These are phyloP conservation scores for Puccinia novopanici DNA, from an alignment of 1,284 basidiomycete species.

Conservation along the genomic window DNA sequence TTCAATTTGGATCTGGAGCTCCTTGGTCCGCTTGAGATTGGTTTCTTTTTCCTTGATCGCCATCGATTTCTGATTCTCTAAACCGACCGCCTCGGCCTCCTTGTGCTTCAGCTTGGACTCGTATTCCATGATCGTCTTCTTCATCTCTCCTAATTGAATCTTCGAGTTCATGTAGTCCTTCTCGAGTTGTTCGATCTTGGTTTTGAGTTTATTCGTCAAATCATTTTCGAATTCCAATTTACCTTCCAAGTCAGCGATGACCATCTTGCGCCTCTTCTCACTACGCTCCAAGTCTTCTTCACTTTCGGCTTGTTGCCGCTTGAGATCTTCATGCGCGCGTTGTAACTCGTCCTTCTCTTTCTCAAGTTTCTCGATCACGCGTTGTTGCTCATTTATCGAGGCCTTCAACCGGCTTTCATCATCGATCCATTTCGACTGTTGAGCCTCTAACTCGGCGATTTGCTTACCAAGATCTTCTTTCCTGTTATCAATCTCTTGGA, in stretches of 20 bases:
- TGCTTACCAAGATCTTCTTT: conserved; percentile 53
- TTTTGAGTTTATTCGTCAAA: conserved; percentile 59
- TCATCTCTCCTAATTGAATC: conserved; percentile 75
- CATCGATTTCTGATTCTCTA: conserved; percentile 67
- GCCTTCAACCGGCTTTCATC: conserved; percentile 50
- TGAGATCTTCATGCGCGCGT: conserved; percentile 69
- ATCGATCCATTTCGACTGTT: conserved; percentile 50
- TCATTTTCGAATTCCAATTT: conserved; percentile 71
- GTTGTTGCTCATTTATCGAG: conserved; percentile 51
- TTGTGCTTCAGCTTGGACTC: conserved; percentile 76
- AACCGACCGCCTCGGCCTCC: conserved; percentile 70
- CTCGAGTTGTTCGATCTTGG: conserved; percentile 43
- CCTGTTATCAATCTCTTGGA: conserved; percentile 42
- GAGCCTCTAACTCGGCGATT: conserved; percentile 52
- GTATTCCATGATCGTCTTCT: conserved; percentile 75
- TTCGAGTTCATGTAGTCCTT: conserved; percentile 64
- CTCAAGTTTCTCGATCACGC: conserved; percentile 53
- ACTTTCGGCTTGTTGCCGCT: conserved; percentile 70
- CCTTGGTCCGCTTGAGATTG: conserved; percentile 62
- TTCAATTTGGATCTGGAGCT: conserved; percentile 71
- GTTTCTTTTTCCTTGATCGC: conserved; percentile 61
- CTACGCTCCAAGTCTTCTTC: conserved; percentile 77
- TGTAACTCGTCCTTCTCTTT: conserved; percentile 51
- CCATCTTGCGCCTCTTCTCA: conserved; percentile 74
- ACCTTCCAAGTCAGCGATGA: conserved; percentile 71